Base-by-base conservation (phyloP, 1,139 yeast genomes). In the Blastobotrys malaysiensis region DNA sequence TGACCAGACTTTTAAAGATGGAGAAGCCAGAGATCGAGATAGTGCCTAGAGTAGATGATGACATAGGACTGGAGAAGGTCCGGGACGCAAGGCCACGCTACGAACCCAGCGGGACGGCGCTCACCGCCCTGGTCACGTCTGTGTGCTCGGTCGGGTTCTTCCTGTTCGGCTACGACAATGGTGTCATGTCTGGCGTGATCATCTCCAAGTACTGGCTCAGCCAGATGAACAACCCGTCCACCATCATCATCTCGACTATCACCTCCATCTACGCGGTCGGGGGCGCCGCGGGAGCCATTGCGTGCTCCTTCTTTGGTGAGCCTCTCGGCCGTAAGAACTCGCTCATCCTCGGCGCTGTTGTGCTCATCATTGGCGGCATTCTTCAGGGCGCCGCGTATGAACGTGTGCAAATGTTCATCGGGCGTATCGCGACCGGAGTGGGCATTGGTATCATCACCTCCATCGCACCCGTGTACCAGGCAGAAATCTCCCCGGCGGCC, bases 301-400 rank as follows among this genome's bases (percentile, higher is more conserved):
- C 31, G 14, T 18, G 24, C 31, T 46, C 36, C 14, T 2, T 21
- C 14, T 24, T 21, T 20, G 50, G 50, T n/a, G 46, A 51, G 9
- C 18, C 16, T 16, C 9, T 22, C 13, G 50, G 53, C 24, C 45
- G 53, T 3, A 51, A 43, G 21, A 19, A n/a, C 3, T 13, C 48
- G 13, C 26, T 51, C 13, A 16, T 51, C 14, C n/a, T 51, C n/a
- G 53, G 53, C 14, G 43, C 47, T 4, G 43, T 47, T 9, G 54
- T 55, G 36, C 57, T 48, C 45, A 21, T 50, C 18, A 39, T 56
- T 21, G 59, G 59, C 4, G 59, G 58, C 3, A 31, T 81, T 48
- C 74, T 90, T 60, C 98, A 91, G 72, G 80, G 91, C 55, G 86
- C 84, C 20, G 81, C 97, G 2, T 79, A 80, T 53, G 76, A 83